These are phyloP conservation scores for Pisolithus sp. DNA, from an alignment of 768 basidiomycete genomes.

Conservation along the genomic window DNA sequence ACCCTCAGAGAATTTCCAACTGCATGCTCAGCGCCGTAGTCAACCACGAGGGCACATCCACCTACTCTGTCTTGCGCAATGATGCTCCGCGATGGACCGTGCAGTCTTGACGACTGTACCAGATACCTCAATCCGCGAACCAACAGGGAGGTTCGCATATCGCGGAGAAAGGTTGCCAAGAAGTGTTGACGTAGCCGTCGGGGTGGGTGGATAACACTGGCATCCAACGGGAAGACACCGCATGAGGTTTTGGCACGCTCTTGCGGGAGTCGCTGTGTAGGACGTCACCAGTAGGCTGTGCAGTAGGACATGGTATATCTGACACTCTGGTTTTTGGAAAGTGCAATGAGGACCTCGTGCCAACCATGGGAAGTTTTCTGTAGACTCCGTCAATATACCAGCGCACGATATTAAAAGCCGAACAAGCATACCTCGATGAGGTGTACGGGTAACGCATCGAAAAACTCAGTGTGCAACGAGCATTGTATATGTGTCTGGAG, in stretches of 20 bases:
- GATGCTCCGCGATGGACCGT: conserved; percentile 58
- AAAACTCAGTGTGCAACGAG: conserved; percentile 95
- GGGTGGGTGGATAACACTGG: conserved; percentile 58
- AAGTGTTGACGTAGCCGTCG: conserved; percentile 48
- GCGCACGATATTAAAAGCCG: neutral
- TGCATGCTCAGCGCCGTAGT: conserved; percentile 76
- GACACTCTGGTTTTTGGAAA: conserved; percentile 34
- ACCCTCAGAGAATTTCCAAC: conserved; percentile 79
- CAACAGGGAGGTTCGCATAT: conserved; percentile 61
- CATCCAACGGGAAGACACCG: conserved; percentile 40
- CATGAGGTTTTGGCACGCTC: conserved; percentile 1
- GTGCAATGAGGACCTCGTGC: conserved; percentile 76
- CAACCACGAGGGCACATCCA: conserved; percentile 74
- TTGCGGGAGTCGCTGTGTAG: conserved; percentile 1
- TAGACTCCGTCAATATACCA: neutral
- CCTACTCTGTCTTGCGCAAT: conserved; percentile 30
- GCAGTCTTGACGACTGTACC: conserved; percentile 64
- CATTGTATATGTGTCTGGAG: conserved; percentile 62
- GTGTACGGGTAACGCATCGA: conserved; percentile 93
- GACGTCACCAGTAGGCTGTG: conserved; percentile 8
- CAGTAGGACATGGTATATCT: conserved; percentile 18
- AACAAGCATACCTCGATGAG: conserved; percentile 63
- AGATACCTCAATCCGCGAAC: conserved; percentile 77
- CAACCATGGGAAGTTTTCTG: conserved; percentile 78
- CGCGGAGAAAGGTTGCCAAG: conserved; percentile 62